These are phyloP conservation scores for Rhytidhysteron rufulum DNA, from an alignment of 2,329 filamentous ascomycete genomes.

Conservation along the genomic window DNA sequence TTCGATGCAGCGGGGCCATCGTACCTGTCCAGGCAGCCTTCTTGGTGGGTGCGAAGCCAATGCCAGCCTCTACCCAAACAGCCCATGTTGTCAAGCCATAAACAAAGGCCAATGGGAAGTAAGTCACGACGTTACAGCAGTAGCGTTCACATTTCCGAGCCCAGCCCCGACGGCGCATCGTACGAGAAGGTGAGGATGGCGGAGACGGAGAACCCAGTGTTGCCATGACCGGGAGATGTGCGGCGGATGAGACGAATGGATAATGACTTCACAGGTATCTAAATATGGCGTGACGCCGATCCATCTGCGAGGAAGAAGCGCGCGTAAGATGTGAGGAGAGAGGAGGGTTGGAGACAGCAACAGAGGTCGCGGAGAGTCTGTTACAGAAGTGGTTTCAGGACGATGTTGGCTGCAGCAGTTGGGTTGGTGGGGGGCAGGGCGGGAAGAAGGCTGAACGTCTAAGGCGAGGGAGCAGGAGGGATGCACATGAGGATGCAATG, in stretches of 20 bases:
- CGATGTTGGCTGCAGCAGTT: not conserved
- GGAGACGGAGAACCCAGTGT: conserved; percentile 37
- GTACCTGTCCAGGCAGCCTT: conserved; percentile 32
- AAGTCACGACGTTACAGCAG: conserved; percentile 75
- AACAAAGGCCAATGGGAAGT: conserved; percentile 85
- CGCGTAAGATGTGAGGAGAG: not conserved
- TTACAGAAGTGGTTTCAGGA: conserved; percentile 5
- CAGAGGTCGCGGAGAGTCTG: not conserved
- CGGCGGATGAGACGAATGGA: not conserved
- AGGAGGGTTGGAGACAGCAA: not conserved
- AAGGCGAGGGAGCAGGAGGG: no score
- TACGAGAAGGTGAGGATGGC: conserved; percentile 34
- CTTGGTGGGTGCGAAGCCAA: conserved; percentile 50
- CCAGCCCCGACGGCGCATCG: conserved; percentile 46
- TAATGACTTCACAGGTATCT: conserved; percentile 7
- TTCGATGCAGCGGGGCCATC: no score
- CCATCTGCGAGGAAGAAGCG: conserved; percentile 13
- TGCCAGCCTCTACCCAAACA: conserved; percentile 76
- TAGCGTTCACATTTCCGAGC: conserved; percentile 72
- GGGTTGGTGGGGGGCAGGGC: no score
- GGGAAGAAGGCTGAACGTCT: not conserved
- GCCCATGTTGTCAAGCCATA: conserved; percentile 92
- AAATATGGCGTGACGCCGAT: conserved; percentile 1
- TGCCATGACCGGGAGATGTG: conserved; percentile 27
- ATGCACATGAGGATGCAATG: no score